A percentile compares a stretch with the other conserved stretches of the same genome.
These are phyloP conservation scores for Kokia cookei DNA, from an alignment of 441 rosid genomes.

Conservation along the genomic window DNA sequence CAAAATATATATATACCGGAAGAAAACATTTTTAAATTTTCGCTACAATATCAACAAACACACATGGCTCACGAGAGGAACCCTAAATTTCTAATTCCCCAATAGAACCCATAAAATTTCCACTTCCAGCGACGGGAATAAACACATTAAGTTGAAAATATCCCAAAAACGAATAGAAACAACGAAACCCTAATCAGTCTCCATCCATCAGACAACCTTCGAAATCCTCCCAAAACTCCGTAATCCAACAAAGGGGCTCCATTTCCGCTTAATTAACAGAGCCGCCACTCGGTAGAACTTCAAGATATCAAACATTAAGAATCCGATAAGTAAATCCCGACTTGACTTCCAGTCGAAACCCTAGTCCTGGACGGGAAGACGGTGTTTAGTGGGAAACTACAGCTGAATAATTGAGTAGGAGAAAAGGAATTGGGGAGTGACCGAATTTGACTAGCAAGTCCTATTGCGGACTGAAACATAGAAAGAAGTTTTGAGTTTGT, in stretches of 20 bases:
- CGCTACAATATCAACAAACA: constrained; percentile 1
- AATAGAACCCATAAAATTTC: constrained; percentile 4
- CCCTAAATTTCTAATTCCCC: constrained; percentile 8
- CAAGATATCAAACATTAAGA: background rate
- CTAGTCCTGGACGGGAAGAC: background rate
- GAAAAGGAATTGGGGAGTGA: background rate
- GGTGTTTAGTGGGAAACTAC: background rate
- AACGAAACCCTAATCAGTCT: constrained; percentile 16
- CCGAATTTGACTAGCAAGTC: background rate
- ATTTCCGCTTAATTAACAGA: constrained; percentile 1
- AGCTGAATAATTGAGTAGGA: background rate
- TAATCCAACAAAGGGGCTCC: background rate
- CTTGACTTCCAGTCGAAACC: background rate
- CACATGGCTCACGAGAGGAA: background rate
- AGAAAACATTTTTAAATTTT: background rate
- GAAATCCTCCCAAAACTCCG: background rate
- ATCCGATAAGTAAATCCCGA: background rate
- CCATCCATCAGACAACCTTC: background rate
- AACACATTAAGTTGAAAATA: background rate
- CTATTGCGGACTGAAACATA: background rate
- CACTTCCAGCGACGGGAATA: background rate
- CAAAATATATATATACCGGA: background rate
- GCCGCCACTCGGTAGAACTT: background rate
- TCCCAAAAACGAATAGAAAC: background rate
- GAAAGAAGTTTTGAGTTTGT: background rate